A percentile compares a stretch with the other conserved stretches of the same genome.
Evolutionary conservation across 164 flowering plant species (phyloP).

Genomic region (Berberis vulgaris): DNA sequence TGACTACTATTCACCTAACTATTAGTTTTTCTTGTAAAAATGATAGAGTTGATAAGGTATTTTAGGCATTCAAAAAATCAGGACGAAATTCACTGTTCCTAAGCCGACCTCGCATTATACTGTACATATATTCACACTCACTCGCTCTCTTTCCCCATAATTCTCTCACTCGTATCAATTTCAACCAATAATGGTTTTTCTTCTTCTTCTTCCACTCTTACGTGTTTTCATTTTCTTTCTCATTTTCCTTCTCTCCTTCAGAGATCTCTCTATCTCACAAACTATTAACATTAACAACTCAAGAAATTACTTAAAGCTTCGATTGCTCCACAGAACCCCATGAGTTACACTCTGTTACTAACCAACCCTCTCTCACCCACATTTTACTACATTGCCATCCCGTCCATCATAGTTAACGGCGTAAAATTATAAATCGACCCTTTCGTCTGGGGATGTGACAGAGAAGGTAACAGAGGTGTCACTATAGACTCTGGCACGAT

Average conservation of each 20-base stretch:
- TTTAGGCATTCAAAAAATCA: no score
- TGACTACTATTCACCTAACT: no score
- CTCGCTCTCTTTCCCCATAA: no score
- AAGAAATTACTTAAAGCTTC: slow-evolving; percentile 9
- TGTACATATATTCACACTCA: no score
- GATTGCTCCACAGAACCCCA: slow-evolving; percentile 12
- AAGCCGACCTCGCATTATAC: no score
- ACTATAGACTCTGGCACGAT: slow-evolving; percentile 80
- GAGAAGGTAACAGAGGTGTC: slow-evolving; percentile 64
- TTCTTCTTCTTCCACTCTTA: not conserved
- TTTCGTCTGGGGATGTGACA: slow-evolving; percentile 49
- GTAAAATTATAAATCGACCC: slow-evolving; percentile 35
- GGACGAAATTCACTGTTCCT: no score
- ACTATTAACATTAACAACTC: not conserved
- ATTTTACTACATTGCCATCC: slow-evolving; percentile 60
- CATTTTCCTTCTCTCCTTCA: not conserved
- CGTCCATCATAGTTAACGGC: slow-evolving; percentile 33
- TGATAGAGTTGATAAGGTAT: no score
- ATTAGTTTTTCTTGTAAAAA: no score
- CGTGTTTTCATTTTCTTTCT: not conserved
- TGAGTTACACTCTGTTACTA: slow-evolving; percentile 52
- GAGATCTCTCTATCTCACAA: slow-evolving; percentile 7
- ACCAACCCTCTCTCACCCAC: slow-evolving; percentile 53
- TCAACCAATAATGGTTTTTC: slow-evolving; percentile 1
- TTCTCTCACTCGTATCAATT: not conserved